A percentile compares a stretch with the other conserved stretches of the same genome.
phyloP scores from a whole-genome alignment of 1,284 basidiomycete genomes.

The Ceratobasidium sp. region DNA sequence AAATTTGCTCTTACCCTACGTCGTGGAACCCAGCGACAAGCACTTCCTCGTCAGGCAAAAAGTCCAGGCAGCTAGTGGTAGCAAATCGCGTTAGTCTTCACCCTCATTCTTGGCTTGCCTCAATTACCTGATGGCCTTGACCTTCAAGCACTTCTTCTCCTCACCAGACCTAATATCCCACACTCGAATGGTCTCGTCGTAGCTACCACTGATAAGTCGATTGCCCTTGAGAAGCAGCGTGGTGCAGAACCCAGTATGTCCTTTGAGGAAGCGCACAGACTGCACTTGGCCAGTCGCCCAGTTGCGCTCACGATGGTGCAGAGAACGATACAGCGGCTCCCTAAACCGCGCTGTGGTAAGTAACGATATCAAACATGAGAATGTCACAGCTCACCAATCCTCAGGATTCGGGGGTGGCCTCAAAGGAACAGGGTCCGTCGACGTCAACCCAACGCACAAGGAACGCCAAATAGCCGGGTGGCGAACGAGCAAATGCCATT shows the following conservation, averaged over 20 bases:
- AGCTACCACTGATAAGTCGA: constrained; percentile 85
- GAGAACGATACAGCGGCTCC: constrained; percentile 80
- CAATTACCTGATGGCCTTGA: constrained; percentile 71
- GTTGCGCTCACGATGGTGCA: constrained; percentile 89
- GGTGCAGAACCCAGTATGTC: constrained; percentile 90
- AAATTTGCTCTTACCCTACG: constrained; percentile 69
- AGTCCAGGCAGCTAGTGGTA: constrained; percentile 83
- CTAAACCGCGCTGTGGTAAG: constrained; percentile 53
- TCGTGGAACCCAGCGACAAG: constrained; percentile 94
- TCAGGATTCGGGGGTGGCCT: constrained; percentile 68
- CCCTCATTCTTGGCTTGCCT: constrained; percentile 49
- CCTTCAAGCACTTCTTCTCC: constrained; percentile 81
- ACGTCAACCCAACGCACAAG: constrained; percentile 78
- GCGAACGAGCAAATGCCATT: constrained; percentile 75
- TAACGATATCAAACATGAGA: neutral
- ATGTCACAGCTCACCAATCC: constrained; percentile 67
- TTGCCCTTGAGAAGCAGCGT: constrained; percentile 78
- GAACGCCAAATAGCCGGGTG: constrained; percentile 80
- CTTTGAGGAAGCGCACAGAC: constrained; percentile 77
- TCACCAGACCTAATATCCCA: constrained; percentile 86
- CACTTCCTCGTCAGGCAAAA: constrained; percentile 84
- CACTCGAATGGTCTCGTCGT: constrained; percentile 90
- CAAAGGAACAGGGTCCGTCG: constrained; percentile 75
- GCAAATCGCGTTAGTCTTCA: neutral
- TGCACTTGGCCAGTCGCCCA: constrained; percentile 82